Base-by-base conservation (phyloP, 2,329 filamentous ascomycete genomes). In the Didymella glomerata region DNA sequence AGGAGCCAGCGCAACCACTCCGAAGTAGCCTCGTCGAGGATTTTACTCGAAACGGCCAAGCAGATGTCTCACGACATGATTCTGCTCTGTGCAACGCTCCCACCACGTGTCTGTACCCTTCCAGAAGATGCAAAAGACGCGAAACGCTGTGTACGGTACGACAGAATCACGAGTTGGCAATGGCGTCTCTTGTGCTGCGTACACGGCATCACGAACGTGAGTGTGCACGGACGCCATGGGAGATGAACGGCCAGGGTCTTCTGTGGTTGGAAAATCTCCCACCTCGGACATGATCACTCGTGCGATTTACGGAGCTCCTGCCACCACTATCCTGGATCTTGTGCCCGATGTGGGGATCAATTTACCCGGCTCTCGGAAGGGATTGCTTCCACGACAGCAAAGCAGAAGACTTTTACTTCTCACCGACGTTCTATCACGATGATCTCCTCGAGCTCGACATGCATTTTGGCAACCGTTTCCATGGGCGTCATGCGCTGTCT, bases 201-300 rank as follows among this genome's bases (percentile, higher is more conserved):
- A 36, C 46, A 59, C 55, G 30, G 34, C 46, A 59, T 54, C 56
- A 50, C 50, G 50, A 48, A 54, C 48, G 42, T 41, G 34, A 36
- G 18, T n/a, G 27, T 25, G 56, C 50, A 59, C 56, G 27, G 56
- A 54, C 32, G 40, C 42, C 40, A 32, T 54, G 56, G 48, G 61
- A 66, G 65, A 70, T 68, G 64, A 64, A 63, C 61, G 48, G 45
- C 65, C 62, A 66, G 68, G 71, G 68, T 66, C 62, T 60, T 55
- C 64, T 44, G 60, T 69, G 62, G 68, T 72, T 58, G 71, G 71
- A 70, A 72, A 73, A 71, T 71, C 66, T 71, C 48, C 66, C 63
- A 65, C 60, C 58, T 62, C 40, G 49, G 58, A 51, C 47, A 58
- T 65, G 60, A 57, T 18, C 44, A 62, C 66, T 65, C 62, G 68